A percentile compares a stretch with the other conserved stretches of the same genome.
Conservation (phyloP, 768 basidiomycete species). For the Agaricus blazei region DNA sequence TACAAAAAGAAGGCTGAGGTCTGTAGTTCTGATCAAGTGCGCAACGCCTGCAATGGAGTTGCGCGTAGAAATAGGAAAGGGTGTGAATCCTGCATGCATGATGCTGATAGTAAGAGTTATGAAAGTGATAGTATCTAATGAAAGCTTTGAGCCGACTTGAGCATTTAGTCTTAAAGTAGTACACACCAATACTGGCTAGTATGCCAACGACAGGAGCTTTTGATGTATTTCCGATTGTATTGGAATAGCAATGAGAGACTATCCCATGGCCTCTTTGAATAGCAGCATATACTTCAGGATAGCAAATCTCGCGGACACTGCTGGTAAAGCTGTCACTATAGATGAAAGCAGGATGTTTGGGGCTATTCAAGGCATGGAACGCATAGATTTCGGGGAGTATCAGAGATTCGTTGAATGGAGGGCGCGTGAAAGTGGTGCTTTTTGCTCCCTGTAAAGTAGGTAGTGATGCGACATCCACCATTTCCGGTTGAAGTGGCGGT, state of each 20-base stretch:
- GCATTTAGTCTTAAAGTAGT: too few species aligned
- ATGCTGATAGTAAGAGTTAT: slow-evolving; percentile 28
- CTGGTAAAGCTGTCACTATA: neutral
- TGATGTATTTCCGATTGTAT: too few species aligned
- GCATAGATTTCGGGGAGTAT: neutral
- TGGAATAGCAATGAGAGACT: neutral
- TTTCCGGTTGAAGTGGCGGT: neutral
- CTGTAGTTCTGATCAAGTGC: slow-evolving; percentile 29
- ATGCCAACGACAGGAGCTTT: neutral
- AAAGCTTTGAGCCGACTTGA: too few species aligned
- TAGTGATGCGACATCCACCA: neutral
- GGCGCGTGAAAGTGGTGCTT: slow-evolving; percentile 1
- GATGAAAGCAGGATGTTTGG: neutral
- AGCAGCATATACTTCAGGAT: neutral
- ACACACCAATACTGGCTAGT: neutral
- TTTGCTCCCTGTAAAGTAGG: neutral
- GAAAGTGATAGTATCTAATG: slow-evolving; percentile 29
- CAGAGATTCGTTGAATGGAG: neutral
- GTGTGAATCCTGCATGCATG: slow-evolving; percentile 30
- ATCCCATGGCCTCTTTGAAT: neutral
- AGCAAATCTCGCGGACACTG: neutral
- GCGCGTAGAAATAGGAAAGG: slow-evolving; percentile 34
- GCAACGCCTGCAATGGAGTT: slow-evolving; percentile 43
- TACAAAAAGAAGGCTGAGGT: slow-evolving; percentile 18
- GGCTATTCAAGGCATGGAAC: neutral